These are phyloP conservation scores for Adenanthera pavonina DNA, from an alignment of 306 rosid species.

Conservation along the genomic window DNA sequence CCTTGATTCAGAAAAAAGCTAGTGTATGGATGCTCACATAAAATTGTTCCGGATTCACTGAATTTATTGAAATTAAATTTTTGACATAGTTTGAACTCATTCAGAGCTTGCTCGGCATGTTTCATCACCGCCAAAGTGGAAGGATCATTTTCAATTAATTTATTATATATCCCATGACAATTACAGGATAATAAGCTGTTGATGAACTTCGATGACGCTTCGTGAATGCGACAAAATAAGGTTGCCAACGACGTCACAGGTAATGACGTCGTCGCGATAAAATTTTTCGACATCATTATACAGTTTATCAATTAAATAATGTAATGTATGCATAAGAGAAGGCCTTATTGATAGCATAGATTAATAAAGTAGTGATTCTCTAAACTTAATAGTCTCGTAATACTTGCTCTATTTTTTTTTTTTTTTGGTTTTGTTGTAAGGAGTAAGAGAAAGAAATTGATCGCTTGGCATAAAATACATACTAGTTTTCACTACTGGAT, in stretches of 20 bases:
- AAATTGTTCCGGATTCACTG: too few species aligned
- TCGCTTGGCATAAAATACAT: too few species aligned
- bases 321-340: not conserved
- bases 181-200: not conserved
- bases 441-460: too few species aligned
- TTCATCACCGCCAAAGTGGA: not conserved
- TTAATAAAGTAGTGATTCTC: too few species aligned
- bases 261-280: conserved; percentile 22
- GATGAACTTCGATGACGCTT: conserved; percentile 18
- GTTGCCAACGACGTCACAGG: conserved; percentile 1
- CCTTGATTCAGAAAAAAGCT: not conserved
- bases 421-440: too few species aligned
- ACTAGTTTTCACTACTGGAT: too few species aligned
- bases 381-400: too few species aligned
- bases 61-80: too few species aligned
- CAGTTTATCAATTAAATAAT: not conserved
- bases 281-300: not conserved
- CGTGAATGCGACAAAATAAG: not conserved
- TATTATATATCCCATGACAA: not conserved
- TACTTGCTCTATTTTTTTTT: too few species aligned
- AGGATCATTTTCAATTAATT: not conserved
- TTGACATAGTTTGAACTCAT: too few species aligned
- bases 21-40: too few species aligned
- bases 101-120: not conserved
- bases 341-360: not conserved